Evolutionary conservation across 345 rosid genomes (phyloP), one percentile per base, ranked within the genome.

Genomic region (Hirschfeldia incana): DNA sequence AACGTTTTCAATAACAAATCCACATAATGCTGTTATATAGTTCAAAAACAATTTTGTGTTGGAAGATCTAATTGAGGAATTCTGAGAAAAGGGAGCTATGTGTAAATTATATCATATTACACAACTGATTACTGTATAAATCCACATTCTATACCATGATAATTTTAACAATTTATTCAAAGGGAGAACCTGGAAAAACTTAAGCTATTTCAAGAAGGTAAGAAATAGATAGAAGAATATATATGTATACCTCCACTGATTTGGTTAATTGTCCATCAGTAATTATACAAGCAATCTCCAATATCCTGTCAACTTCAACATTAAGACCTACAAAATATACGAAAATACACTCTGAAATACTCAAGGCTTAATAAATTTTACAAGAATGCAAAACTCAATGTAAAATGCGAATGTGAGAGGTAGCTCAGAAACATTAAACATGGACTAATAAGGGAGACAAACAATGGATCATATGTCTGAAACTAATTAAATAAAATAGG

Each of bases 281-380:
- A 28, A 95, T 84, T 70, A 93, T 90, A 78, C 99, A 93, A 13
- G 96, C 97, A 83, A 95, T 95, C 88, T 95, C 99, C 82, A 94
- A 78, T 80, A 94, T 91, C 84, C 92, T 85, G 75, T 94, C 97
- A 77, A 82, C 88, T 82, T 90, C 95, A 73, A 89, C 70, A 78
- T 90, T 76, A 81, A 94, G 84, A 68, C 98, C 98, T 94, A 84
- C 81, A 85, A 55, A 65, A 74, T 3, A 64, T 69, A 70, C 42
- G 0, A 15, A 63, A 32, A 49, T 6, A 16, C 16, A 13, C 33
- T 17, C 33, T 17, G 3, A 60, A 70, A 27, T 33, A 37, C 11
- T 21, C 57, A 62, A 16, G 32, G 32, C 32, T 29, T 29, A 29
- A 29, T 29, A 29, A 29, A 21, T 21, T 21, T 21, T 13, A 39